These are phyloP conservation scores for Leccinum subspadiceum DNA, from an alignment of 1,284 basidiomycete genomes.

Conservation along the genomic window DNA sequence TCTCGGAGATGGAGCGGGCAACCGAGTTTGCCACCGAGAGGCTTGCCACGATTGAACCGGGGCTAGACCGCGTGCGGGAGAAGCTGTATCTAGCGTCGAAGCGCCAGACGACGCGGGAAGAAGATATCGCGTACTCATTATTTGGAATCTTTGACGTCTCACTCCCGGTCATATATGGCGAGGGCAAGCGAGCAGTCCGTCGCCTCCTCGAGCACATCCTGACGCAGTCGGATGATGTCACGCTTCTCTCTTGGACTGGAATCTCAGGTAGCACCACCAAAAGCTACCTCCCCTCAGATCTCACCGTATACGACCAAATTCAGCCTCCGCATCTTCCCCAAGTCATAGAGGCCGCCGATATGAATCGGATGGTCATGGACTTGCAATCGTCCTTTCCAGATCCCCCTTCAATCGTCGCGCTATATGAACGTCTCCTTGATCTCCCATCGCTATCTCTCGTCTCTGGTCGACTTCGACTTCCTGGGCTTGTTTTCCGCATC, in stretches of 20 bases:
- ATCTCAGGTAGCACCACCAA: background rate
- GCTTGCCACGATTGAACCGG: background rate
- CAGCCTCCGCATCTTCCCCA: too few relatives aligned
- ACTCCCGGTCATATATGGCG: background rate
- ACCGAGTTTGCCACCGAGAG: background rate
- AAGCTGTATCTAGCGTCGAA: background rate
- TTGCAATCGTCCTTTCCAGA: too few relatives aligned
- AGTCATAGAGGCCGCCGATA: too few relatives aligned
- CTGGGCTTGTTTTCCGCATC: too few relatives aligned
- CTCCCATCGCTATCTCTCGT: too few relatives aligned
- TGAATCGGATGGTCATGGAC: too few relatives aligned
- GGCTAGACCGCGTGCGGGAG: background rate
- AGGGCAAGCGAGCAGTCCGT: background rate
- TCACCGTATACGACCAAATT: too few relatives aligned
- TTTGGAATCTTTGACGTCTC: background rate
- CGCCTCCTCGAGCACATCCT: background rate
- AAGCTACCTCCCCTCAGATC: too few relatives aligned
- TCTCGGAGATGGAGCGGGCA: background rate
- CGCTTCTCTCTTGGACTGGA: background rate
- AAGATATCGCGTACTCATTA: background rate
- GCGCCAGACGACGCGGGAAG: background rate
- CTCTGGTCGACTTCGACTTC: too few relatives aligned
- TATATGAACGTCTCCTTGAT: too few relatives aligned
- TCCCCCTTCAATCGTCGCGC: too few relatives aligned
- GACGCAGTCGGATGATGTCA: background rate